Base-by-base conservation (phyloP, 2,329 filamentous ascomycete species). In the Thermothelomyces thermophilus region DNA sequence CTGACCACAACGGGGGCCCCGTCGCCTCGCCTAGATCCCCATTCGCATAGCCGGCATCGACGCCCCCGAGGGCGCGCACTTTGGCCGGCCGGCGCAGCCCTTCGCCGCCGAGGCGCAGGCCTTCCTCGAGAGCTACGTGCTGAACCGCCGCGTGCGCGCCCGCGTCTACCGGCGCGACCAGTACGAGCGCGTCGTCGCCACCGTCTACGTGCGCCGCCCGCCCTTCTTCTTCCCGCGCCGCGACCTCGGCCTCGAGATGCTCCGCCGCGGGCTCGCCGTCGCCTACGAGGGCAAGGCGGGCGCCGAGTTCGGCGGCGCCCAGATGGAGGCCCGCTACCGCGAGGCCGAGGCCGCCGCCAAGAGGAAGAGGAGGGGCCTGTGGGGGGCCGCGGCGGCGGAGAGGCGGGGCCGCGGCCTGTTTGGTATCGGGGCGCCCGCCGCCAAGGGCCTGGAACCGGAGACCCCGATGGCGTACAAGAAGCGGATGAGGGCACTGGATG, bases 281-380 rank as follows among this genome's bases (percentile, higher is more conserved):
- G 85, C 93, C 3, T 98, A 97, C 65, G 93, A 97, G 70, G 91
- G 89, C 24, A 97, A 95, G 68, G 79, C 75, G 5, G 93, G 91
- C 3, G 85, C 81, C 17, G 93, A 97, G 64, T 98, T 93, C 73
- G 93, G 93, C 20, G 81, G 83, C 0, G 67, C 68, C n/a, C 69
- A 68, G 36, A 72, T 78, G 49, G 79, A 83, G 60, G 70, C 73
- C 41, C 66, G 75, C 52, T 91, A 91, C 64, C 76, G 80, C 56
- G 75, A 72, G 53, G 82, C 82, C 5, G 83, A 90, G 68, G 75
- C 73, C 41, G 73, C 72, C 65, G 87, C 87, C 3, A 87, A 82
- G 70, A 70, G 63, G 54, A 77, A 75, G 63, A 79, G 78, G 55
- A 73, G 71, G 58, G 87, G 87, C 0, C 80, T 97, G 71, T 97